Conservation (phyloP, 1,139 yeast genomes). For the Protomyces gravidus region DNA sequence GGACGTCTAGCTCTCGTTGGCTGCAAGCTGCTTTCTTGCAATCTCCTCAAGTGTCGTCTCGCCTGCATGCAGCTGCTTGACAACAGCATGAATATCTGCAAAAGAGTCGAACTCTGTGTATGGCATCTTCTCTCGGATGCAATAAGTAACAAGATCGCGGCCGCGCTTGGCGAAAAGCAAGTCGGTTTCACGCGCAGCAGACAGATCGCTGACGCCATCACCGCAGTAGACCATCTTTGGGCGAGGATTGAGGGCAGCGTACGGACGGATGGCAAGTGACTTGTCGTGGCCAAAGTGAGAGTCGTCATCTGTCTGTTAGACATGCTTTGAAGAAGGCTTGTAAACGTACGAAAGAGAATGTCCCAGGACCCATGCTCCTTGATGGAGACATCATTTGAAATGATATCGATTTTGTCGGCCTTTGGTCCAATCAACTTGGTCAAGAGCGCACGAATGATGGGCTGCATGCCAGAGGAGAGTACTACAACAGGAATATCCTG, state of each 20-base stretch:
- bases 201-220: slow-evolving; percentile 91
- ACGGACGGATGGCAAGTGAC: slow-evolving; percentile 71
- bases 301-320: slow-evolving; percentile 51
- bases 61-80: slow-evolving; percentile 44
- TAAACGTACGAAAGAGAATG: slow-evolving; percentile 53
- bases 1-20: neutral
- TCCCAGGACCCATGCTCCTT: slow-evolving; percentile 66
- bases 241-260: slow-evolving; percentile 42
- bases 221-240: slow-evolving; percentile 79
- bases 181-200: slow-evolving; percentile 94
- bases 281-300: slow-evolving; percentile 93
- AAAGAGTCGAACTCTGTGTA: slow-evolving; percentile 77
- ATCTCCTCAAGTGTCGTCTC: slow-evolving; percentile 44
- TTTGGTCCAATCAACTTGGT: slow-evolving; percentile 69
- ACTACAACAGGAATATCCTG: slow-evolving; percentile 68
- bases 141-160: slow-evolving; percentile 78
- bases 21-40: slow-evolving; percentile 40
- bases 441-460: slow-evolving; percentile 74
- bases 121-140: slow-evolving; percentile 74
- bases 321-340: neutral
- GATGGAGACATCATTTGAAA: slow-evolving; percentile 69
- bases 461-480: slow-evolving; percentile 88
- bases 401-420: slow-evolving; percentile 66
- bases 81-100: slow-evolving; percentile 59
- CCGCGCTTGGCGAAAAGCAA: slow-evolving; percentile 90